Conservation (phyloP, 306 rosid genomes). For the Fragaria nilgerrensis region DNA sequence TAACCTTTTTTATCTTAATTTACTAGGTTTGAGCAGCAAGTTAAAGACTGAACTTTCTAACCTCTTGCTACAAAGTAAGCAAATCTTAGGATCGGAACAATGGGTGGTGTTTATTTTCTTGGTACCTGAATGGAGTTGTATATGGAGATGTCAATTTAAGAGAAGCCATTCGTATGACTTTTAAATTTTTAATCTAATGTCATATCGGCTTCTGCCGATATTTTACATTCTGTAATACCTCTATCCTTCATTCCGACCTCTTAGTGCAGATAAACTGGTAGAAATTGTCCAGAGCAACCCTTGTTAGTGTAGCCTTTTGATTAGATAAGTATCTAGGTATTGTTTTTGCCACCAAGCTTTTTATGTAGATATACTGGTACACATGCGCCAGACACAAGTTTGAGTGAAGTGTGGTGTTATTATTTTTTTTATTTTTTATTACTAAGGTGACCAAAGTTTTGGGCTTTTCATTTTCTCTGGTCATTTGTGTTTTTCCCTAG, state of each 20-base stretch:
- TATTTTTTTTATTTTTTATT: not conserved
- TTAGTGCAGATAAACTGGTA: not conserved
- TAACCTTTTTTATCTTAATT: not conserved
- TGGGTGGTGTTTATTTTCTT: not conserved
- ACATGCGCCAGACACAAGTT: not conserved
- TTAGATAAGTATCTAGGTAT: not conserved
- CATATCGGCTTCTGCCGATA: not conserved
- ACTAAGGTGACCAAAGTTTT: not conserved
- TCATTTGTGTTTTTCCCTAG: not conserved
- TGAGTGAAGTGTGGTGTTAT: not conserved
- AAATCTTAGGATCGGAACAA: not conserved
- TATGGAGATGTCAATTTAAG: not conserved
- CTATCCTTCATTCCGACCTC: not conserved
- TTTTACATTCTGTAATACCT: not conserved
- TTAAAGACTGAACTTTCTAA: not conserved
- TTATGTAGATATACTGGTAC: not conserved
- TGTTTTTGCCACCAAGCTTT: not conserved
- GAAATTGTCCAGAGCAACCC: not conserved
- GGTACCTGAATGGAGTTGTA: not conserved
- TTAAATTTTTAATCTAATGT: not conserved
- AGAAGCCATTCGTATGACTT: not conserved
- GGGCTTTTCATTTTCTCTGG: not conserved
- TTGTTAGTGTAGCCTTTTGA: not conserved
- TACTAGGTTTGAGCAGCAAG: not conserved
- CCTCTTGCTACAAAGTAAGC: not conserved